phyloP scores from a whole-genome alignment of 2,329 filamentous ascomycete species.

The Colletotrichum agaves region DNA sequence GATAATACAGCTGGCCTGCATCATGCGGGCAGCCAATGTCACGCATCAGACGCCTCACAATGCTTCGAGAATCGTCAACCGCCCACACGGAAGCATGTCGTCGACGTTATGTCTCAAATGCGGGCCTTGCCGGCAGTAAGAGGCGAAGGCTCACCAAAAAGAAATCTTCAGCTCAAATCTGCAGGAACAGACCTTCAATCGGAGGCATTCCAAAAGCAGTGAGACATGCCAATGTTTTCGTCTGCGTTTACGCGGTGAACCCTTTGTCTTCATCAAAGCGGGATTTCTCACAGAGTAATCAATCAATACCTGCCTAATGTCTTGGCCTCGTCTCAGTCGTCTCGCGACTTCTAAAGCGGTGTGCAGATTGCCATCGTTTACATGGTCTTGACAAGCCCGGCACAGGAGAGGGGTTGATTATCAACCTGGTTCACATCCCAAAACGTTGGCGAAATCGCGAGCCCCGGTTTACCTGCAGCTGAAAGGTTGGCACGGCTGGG shows the following conservation, averaged over 20 bases:
- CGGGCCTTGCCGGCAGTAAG: conserved; percentile 2
- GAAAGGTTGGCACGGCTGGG: conserved; percentile 17
- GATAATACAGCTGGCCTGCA: background rate
- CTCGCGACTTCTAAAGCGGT: background rate
- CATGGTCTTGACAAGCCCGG: conserved; percentile 13
- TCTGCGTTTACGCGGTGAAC: background rate
- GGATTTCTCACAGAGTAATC: background rate
- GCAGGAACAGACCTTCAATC: conserved; percentile 9
- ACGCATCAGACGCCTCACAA: background rate
- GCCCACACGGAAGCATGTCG: background rate
- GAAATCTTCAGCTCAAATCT: background rate
- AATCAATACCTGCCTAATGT: background rate
- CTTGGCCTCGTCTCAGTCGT: conserved; percentile 20
- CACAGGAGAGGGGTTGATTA: conserved; percentile 9
- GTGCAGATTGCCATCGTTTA: conserved; percentile 10
- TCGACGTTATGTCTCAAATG: background rate
- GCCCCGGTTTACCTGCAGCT: conserved; percentile 15
- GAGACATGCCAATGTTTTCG: conserved; percentile 37
- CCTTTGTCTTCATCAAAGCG: background rate
- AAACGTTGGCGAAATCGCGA: conserved; percentile 14
- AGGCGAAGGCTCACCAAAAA: background rate
- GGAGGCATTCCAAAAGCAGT: conserved; percentile 14
- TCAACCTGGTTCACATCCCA: conserved; percentile 8
- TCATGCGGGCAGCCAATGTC: conserved; percentile 19
- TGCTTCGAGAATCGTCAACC: conserved; percentile 17